A percentile compares a stretch with the other conserved stretches of the same genome.
Conservation (phyloP, 1,139 yeast species). For the Lodderomyces jiufengensis region DNA sequence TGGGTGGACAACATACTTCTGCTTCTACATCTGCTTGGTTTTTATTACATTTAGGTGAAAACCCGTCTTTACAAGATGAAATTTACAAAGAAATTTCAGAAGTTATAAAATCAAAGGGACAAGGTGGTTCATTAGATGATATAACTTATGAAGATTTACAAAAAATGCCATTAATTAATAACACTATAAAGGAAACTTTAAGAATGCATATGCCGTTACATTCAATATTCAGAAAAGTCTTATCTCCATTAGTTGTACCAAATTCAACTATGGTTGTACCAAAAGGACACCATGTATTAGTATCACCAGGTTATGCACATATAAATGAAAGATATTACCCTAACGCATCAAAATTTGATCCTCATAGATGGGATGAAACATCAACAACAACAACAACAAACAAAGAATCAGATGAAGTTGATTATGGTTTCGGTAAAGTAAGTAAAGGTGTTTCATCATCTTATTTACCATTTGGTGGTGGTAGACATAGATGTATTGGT, state of each 20-base stretch:
- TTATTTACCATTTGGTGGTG: conserved; percentile 97
- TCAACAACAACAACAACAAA: conserved; percentile 25
- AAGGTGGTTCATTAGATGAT: conserved; percentile 44
- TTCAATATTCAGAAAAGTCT: conserved; percentile 90
- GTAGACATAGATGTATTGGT: conserved; percentile 99
- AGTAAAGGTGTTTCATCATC: conserved; percentile 96
- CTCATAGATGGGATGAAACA: conserved; percentile 79
- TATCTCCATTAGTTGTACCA: conserved; percentile 75
- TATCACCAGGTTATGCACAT: conserved; percentile 91
- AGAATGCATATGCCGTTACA: conserved; percentile 96
- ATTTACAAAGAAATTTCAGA: conserved; percentile 68
- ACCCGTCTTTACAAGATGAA: conserved; percentile 79
- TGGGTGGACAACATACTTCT: conserved; percentile 99
- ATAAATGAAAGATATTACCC: conserved; percentile 76
- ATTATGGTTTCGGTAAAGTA: conserved; percentile 93
- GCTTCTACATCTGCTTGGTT: conserved; percentile 97
- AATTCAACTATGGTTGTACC: conserved; percentile 81
- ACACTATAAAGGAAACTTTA: conserved; percentile 85
- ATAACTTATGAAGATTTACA: conserved; percentile 80
- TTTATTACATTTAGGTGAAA: conserved; percentile 82
- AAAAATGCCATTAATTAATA: conserved; percentile 75
- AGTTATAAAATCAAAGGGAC: conserved; percentile 56
- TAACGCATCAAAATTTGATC: conserved; percentile 64
- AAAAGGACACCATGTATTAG: conserved; percentile 82
- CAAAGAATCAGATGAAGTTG: conserved; percentile 51